Evolutionary conservation across 768 basidiomycete species (phyloP).

Genomic region (Tylopilus plumbeoviolaceoides): DNA sequence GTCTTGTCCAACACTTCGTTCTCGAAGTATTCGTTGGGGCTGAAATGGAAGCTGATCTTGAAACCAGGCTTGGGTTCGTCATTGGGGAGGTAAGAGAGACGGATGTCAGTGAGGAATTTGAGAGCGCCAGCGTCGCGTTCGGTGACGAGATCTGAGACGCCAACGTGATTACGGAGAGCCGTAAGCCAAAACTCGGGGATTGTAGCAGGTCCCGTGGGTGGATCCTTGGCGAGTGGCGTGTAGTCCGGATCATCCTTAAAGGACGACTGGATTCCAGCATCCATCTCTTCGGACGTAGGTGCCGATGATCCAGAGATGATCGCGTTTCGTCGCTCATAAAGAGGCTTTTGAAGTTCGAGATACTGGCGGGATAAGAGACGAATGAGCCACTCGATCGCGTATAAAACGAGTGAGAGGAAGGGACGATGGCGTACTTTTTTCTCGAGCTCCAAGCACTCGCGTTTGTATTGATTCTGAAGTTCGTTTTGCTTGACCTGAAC

Average conservation of each 20-base stretch:
- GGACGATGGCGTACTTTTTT: slow-evolving; percentile 65
- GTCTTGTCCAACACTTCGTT: slow-evolving; percentile 86
- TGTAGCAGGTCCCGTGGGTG: slow-evolving; percentile 35
- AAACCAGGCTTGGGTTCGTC: slow-evolving; percentile 80
- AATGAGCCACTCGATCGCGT: slow-evolving; percentile 9
- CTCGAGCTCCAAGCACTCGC: slow-evolving; percentile 92
- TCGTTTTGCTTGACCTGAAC: slow-evolving; percentile 89
- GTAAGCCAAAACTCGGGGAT: slow-evolving; percentile 99
- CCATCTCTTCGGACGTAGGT: slow-evolving; percentile 78
- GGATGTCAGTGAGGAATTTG: slow-evolving; percentile 76
- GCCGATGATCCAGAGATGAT: slow-evolving; percentile 77
- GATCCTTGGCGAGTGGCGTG: slow-evolving; percentile 53
- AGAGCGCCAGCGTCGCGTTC: slow-evolving; percentile 89
- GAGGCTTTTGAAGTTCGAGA: slow-evolving; percentile 69
- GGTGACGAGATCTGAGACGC: slow-evolving; percentile 83
- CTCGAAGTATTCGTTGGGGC: slow-evolving; percentile 82
- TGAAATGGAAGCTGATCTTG: slow-evolving; percentile 83
- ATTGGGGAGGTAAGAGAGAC: slow-evolving; percentile 67
- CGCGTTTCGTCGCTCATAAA: slow-evolving; percentile 81
- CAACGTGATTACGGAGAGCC: slow-evolving; percentile 87
- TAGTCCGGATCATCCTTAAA: slow-evolving; percentile 75
- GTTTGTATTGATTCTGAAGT: slow-evolving; percentile 87
- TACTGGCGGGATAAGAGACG: slow-evolving; percentile 42
- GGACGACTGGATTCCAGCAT: slow-evolving; percentile 69
- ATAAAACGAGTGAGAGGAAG: slow-evolving; percentile 10